Base-by-base conservation (phyloP, 768 basidiomycete species). In the Boletus edulis region DNA sequence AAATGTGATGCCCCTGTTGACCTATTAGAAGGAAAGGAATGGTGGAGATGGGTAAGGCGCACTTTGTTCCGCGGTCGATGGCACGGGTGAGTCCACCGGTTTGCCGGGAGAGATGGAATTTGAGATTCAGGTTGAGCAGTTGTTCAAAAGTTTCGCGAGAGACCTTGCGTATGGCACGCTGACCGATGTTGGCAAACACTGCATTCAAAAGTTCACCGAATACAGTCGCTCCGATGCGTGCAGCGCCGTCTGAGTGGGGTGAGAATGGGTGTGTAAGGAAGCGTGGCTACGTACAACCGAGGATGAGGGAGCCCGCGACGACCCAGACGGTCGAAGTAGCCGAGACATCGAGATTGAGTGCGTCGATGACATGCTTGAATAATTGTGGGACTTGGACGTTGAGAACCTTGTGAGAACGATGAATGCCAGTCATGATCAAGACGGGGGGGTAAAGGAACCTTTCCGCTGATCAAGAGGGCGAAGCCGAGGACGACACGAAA, bases 321-420 rank as follows among this genome's bases (percentile, higher is more conserved):
- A 94, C 78, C 91, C 94, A 96, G 4, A 91, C 93, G 0, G 95
- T 94, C 5, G 87, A 82, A 8, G 78, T 68, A 13, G 84, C 72
- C 13, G 87, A 82, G 34, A 97, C 77, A 27, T 89, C 85, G 32
- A 98, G 76, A 64, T 98, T 97, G 58, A 99, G 76, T 2, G 90
- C 72, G 68, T 99, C 96, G 49, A 99, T 85, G 41, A 99, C 82
- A 27, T 79, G 72, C 73, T 98, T 98, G 82, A 99, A 99, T 57
- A 98, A 75, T 61, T 92, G 82, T 1, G 97, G 97, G n/a, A 99
- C 95, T 79, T 98, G 96, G 1, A 99, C 97, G 68, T 98, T 99
- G 53, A 98, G 74, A 42, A 97, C 73, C 94, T 94, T 52, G 42
- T 4, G 14, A 13, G n/a, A 5, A 38, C n/a, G 15, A 24, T 65